phyloP scores from a whole-genome alignment of 2,329 filamentous ascomycete genomes.

The Sphaerostilbella broomeana region DNA sequence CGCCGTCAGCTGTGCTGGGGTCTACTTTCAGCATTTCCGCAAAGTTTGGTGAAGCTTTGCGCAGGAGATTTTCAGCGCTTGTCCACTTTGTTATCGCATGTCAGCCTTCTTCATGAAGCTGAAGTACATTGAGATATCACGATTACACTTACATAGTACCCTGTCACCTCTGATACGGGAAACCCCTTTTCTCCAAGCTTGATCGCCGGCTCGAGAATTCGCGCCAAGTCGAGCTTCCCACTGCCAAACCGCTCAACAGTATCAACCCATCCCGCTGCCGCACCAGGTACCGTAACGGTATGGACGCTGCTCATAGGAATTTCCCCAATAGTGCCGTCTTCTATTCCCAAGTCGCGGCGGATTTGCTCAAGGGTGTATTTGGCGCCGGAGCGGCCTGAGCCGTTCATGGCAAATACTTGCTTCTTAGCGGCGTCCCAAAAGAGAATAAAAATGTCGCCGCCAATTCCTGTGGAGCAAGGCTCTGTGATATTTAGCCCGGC shows the following conservation, averaged over 20 bases:
- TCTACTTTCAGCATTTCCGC: slow-evolving; percentile 83
- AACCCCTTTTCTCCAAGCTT: slow-evolving; percentile 82
- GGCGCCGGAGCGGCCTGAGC: slow-evolving; percentile 75
- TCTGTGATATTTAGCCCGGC: slow-evolving; percentile 92
- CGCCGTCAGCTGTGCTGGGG: slow-evolving; percentile 57
- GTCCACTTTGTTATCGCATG: slow-evolving; percentile 58
- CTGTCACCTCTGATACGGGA: slow-evolving; percentile 75
- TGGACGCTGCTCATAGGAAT: slow-evolving; percentile 75
- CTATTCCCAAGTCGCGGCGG: slow-evolving; percentile 60
- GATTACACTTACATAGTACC: slow-evolving; percentile 57
- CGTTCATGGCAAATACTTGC: slow-evolving; percentile 81
- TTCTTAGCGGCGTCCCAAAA: slow-evolving; percentile 81
- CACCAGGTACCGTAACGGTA: slow-evolving; percentile 81
- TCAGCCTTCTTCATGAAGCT: too few relatives aligned
- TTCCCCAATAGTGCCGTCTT: slow-evolving; percentile 44
- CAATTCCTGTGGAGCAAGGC: slow-evolving; percentile 87
- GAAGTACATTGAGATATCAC: too few relatives aligned
- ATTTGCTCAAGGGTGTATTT: slow-evolving; percentile 64
- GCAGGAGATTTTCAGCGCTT: slow-evolving; percentile 54
- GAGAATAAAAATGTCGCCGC: slow-evolving; percentile 94
- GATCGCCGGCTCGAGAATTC: slow-evolving; percentile 78
- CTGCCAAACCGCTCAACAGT: slow-evolving; percentile 83
- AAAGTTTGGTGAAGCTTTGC: slow-evolving; percentile 74
- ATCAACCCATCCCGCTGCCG: slow-evolving; percentile 90
- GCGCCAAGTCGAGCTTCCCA: slow-evolving; percentile 67